Conservation (phyloP, 208 protist species). For the Angomonas ambiguus region DNA sequence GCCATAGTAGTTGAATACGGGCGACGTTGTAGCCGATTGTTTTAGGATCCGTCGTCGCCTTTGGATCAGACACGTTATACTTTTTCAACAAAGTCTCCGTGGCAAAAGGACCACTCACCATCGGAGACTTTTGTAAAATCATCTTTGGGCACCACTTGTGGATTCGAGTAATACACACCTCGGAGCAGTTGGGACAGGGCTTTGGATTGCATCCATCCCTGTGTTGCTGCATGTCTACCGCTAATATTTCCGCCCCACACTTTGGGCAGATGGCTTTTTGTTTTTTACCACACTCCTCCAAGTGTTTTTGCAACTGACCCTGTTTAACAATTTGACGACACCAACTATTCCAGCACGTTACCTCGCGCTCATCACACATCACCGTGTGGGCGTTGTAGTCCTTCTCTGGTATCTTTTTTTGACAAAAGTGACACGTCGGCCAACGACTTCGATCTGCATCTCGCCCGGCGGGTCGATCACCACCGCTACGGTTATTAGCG, state of each 20-base stretch:
- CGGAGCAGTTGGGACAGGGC: conserved; percentile 59
- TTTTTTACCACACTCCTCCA: conserved; percentile 70
- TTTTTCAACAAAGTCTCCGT: conserved; percentile 37
- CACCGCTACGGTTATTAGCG: background rate
- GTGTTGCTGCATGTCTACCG: conserved; percentile 66
- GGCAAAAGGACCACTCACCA: conserved; percentile 60
- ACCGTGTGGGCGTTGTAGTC: conserved; percentile 86
- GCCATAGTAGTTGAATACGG: conserved; percentile 78
- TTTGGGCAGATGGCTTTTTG: conserved; percentile 76
- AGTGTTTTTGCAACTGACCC: conserved; percentile 61
- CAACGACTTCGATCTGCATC: conserved; percentile 20
- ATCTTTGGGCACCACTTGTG: conserved; percentile 72
- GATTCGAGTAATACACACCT: conserved; percentile 82
- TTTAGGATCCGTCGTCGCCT: background rate
- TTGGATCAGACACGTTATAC: conserved; percentile 14
- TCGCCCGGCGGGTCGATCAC: background rate
- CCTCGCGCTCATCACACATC: conserved; percentile 83
- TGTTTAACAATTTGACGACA: conserved; percentile 79
- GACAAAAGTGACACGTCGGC: conserved; percentile 73
- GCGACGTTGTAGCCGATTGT: conserved; percentile 52
- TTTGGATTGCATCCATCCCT: conserved; percentile 68
- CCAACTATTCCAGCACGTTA: conserved; percentile 87
- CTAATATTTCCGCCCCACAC: conserved; percentile 64
- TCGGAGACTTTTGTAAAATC: conserved; percentile 24
- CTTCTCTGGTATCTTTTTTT: conserved; percentile 54